A percentile compares a stretch with the other conserved stretches of the same genome.
Evolutionary conservation across 2,329 filamentous ascomycete species (phyloP).

Genomic region (Celoporthe dispersa): DNA sequence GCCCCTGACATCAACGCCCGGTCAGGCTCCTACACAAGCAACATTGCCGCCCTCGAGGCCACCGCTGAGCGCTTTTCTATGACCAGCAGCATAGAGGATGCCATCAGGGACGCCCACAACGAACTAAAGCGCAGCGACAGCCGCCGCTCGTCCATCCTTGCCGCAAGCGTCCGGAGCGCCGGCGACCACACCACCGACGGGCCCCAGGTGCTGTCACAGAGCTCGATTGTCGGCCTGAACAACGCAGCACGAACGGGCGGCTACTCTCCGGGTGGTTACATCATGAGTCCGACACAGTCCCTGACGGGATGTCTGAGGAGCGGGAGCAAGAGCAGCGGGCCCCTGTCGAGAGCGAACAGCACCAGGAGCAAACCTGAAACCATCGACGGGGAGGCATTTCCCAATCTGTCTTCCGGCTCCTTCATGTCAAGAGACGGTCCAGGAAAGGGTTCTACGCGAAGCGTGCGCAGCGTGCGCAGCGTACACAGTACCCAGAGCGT

Average conservation of each 20-base stretch:
- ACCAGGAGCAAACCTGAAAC: slow-evolving; percentile 43
- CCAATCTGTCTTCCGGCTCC: slow-evolving; percentile 33
- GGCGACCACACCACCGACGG: slow-evolving; percentile 37
- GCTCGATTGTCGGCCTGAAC: slow-evolving; percentile 73
- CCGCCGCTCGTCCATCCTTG: slow-evolving; percentile 65
- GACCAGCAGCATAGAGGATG: slow-evolving; percentile 77
- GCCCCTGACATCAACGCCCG: slow-evolving; percentile 65
- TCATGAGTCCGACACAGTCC: slow-evolving; percentile 70
- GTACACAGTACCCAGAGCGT: slow-evolving; percentile 42
- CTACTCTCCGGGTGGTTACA: slow-evolving; percentile 69
- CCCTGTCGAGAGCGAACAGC: slow-evolving; percentile 34
- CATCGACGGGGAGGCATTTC: slow-evolving; percentile 40
- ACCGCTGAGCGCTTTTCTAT: slow-evolving; percentile 75
- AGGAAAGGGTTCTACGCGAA: slow-evolving; percentile 57
- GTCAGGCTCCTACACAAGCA: slow-evolving; percentile 65
- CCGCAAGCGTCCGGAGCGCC: slow-evolving; percentile 45
- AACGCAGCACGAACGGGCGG: slow-evolving; percentile 68
- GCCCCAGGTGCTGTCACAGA: slow-evolving; percentile 37
- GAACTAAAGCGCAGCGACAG: slow-evolving; percentile 74
- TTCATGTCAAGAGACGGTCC: slow-evolving; percentile 54
- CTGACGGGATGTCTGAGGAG: slow-evolving; percentile 60
- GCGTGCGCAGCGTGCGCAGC: slow-evolving; percentile 23
- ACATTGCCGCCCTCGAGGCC: slow-evolving; percentile 75
- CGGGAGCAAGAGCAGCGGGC: slow-evolving; percentile 54
- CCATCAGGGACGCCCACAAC: slow-evolving; percentile 73